Conservation (phyloP, 306 rosid species). For the Prunus padus region DNA sequence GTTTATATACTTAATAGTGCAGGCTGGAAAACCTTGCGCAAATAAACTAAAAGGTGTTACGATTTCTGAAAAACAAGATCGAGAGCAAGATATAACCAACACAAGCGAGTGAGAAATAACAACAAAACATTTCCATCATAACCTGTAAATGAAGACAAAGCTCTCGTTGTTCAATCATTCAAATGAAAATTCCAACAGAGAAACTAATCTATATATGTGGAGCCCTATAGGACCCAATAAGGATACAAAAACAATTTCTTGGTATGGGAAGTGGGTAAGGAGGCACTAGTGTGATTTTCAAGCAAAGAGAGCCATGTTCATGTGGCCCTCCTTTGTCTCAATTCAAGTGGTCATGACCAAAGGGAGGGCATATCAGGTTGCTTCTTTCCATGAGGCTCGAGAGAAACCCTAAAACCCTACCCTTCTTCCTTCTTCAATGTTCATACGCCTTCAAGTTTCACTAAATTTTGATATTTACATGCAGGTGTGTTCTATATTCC, state of each 20-base stretch:
- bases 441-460: neutral
- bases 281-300: slow-evolving; percentile 28
- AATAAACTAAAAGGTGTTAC: no score
- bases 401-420: slow-evolving; percentile 24
- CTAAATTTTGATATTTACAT: neutral
- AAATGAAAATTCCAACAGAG: slow-evolving; percentile 29
- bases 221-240: slow-evolving; percentile 39
- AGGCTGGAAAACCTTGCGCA: no score
- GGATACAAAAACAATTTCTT: slow-evolving; percentile 29
- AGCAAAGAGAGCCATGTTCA: slow-evolving; percentile 54
- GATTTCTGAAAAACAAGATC: no score
- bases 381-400: slow-evolving; percentile 22
- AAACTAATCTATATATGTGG: slow-evolving; percentile 28
- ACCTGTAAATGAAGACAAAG: slow-evolving; percentile 51
- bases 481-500: slow-evolving; percentile 84
- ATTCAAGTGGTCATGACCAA: slow-evolving; percentile 28
- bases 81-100: no score
- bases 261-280: slow-evolving; percentile 40
- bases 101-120: neutral
- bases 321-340: slow-evolving; percentile 66
- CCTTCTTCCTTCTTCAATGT: slow-evolving; percentile 17
- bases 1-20: no score
- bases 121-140: slow-evolving; percentile 1
- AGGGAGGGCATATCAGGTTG: slow-evolving; percentile 37
- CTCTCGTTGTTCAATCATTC: slow-evolving; percentile 58